Conservation (phyloP, 768 basidiomycete species). For the Lentinus tigrinus region DNA sequence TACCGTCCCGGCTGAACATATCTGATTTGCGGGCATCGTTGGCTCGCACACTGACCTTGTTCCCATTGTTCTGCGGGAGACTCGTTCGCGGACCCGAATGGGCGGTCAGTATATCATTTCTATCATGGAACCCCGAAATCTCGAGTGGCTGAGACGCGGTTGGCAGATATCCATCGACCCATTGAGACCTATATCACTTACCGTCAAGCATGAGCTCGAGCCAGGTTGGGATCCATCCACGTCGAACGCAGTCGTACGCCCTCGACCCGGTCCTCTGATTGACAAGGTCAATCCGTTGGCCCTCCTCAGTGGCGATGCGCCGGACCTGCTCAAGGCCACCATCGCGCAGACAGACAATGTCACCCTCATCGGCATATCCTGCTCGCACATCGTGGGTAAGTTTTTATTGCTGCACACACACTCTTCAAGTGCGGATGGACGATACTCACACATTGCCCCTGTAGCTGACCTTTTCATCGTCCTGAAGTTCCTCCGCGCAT, state of each 20-base stretch:
- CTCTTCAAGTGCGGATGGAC: too few relatives aligned
- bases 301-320: not conserved
- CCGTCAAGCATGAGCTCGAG: not conserved
- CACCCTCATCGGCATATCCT: not conserved
- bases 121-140: too few relatives aligned
- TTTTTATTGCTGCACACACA: not conserved
- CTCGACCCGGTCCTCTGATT: not conserved
- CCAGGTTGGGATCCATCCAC: not conserved
- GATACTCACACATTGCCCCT: not conserved
- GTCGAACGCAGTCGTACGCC: not conserved
- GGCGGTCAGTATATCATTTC: not conserved
- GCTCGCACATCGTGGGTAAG: not conserved
- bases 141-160: not conserved
- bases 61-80: not conserved
- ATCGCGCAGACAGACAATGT: not conserved
- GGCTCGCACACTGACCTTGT: not conserved
- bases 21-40: not conserved
- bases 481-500: not conserved
- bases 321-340: not conserved
- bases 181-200: not conserved
- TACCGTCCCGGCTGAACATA: not conserved
- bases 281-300: not conserved
- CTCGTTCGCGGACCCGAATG: not conserved
- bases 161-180: not conserved
- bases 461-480: not conserved